A percentile compares a stretch with the other conserved stretches of the same genome.
phyloP scores from a whole-genome alignment of 2,329 filamentous ascomycete genomes.

The Penicillium frequentans region DNA sequence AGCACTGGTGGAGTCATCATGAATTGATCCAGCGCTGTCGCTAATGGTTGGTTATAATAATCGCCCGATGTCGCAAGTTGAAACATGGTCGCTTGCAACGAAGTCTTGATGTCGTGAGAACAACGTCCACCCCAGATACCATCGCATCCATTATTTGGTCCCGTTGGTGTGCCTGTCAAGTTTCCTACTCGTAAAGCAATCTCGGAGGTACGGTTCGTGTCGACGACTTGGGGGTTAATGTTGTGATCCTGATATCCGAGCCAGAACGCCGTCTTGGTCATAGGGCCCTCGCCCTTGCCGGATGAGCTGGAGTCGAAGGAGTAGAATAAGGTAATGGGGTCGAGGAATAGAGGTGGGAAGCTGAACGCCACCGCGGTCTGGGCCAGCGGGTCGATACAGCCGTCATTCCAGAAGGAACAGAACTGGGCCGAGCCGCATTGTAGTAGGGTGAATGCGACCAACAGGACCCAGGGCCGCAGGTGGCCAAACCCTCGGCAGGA shows the following conservation, averaged over 20 bases:
- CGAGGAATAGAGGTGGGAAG: constrained; percentile 36
- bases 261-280: constrained; percentile 40
- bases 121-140: constrained; percentile 37
- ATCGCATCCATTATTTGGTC: constrained; percentile 39
- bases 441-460: constrained; percentile 21
- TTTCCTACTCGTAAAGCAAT: constrained; percentile 39
- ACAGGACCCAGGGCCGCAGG: constrained; percentile 16
- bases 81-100: constrained; percentile 29
- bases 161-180: constrained; percentile 34
- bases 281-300: constrained; percentile 32
- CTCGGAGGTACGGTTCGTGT: constrained; percentile 38
- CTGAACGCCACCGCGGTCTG: constrained; percentile 35
- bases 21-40: constrained; percentile 31
- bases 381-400: constrained; percentile 39
- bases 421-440: constrained; percentile 29
- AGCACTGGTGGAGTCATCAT: constrained; percentile 21
- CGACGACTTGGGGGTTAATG: constrained; percentile 27
- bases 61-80: constrained; percentile 25
- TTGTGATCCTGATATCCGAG: constrained; percentile 31
- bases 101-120: constrained; percentile 30
- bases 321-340: constrained; percentile 36
- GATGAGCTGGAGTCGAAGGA: constrained; percentile 33
- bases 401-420: constrained; percentile 36
- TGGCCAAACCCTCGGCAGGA: constrained; percentile 9
- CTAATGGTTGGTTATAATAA: constrained; percentile 31